A percentile compares a stretch with the other conserved stretches of the same genome.
Evolutionary conservation across 1,284 basidiomycete species (phyloP).

Genomic region (Cutaneotrichosporon sp.): DNA sequence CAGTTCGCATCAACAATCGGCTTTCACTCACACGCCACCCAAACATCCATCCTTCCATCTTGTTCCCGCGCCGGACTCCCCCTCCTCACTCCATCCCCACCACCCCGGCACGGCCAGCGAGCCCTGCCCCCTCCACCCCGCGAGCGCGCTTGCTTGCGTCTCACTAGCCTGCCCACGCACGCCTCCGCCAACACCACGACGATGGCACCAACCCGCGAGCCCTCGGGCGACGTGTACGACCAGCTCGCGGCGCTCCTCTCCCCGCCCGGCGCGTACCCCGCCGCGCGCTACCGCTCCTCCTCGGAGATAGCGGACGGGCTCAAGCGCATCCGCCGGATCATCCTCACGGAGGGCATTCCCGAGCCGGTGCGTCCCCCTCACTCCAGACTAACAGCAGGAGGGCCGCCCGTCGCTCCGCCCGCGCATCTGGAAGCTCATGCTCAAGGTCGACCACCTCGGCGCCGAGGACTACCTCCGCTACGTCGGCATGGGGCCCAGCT

Average conservation of each 20-base stretch:
- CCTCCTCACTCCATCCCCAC: not conserved
- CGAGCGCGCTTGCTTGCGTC: too few relatives aligned
- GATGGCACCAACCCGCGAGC: not conserved
- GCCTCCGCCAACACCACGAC: not conserved
- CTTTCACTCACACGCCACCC: too few relatives aligned
- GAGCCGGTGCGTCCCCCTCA: conserved; percentile 35
- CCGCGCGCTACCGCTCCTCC: conserved; percentile 62
- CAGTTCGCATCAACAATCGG: conserved; percentile 10
- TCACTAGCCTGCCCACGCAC: not conserved
- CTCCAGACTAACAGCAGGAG: conserved; percentile 20
- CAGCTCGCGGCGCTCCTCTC: conserved; percentile 35
- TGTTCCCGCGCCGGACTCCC: not conserved
- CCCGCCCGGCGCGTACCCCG: conserved; percentile 21
- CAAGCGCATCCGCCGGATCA: conserved; percentile 73
- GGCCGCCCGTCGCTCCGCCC: conserved; percentile 46
- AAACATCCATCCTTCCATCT: not conserved
- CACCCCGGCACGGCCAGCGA: not conserved
- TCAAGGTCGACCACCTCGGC: conserved; percentile 74
- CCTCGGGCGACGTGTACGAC: conserved; percentile 29
- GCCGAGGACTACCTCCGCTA: conserved; percentile 76
- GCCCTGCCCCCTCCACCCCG: too few relatives aligned
- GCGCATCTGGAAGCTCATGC: conserved; percentile 83
- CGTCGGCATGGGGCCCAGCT: conserved; percentile 78
- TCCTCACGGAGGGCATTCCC: conserved; percentile 85
- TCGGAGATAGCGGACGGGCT: conserved; percentile 74